Evolutionary conservation across 1,284 basidiomycete species (phyloP).

Genomic region (Xanthoconium separans): DNA sequence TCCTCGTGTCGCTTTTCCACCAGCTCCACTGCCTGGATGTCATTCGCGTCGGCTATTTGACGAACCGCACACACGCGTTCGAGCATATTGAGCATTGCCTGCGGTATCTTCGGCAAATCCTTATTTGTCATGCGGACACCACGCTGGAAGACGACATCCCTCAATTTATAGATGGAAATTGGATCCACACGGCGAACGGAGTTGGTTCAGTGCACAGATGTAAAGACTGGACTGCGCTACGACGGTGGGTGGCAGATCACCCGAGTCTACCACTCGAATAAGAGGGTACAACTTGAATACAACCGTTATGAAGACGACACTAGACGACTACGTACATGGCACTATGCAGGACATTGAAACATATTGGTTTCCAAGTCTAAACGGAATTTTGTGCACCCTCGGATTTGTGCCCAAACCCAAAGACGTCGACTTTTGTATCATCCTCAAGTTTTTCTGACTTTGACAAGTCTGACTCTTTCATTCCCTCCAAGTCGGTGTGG

Average conservation of each 20-base stretch:
- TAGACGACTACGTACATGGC: neutral
- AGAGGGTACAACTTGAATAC: neutral
- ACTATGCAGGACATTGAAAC: neutral
- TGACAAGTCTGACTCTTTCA: conserved; percentile 13
- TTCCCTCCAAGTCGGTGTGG: conserved; percentile 19
- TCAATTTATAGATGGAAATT: conserved; percentile 24
- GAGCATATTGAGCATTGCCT: conserved; percentile 41
- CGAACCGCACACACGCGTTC: conserved; percentile 30
- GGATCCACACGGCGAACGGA: conserved; percentile 28
- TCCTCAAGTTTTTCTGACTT: conserved; percentile 2
- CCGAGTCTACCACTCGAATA: conserved; percentile 27
- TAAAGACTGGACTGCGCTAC: conserved; percentile 38
- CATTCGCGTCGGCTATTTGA: conserved; percentile 30
- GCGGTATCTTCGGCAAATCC: conserved; percentile 38
- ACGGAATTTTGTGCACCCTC: neutral
- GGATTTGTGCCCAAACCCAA: neutral
- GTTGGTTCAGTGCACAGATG: conserved; percentile 36
- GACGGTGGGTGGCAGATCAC: conserved; percentile 32
- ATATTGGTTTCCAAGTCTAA: neutral
- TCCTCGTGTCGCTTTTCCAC: conserved; percentile 36
- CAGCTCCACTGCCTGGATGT: conserved; percentile 39
- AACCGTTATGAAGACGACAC: neutral
- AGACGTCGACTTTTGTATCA: neutral
- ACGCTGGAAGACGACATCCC: conserved; percentile 39
- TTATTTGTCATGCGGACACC: conserved; percentile 40